Evolutionary conservation across 169 alveolate genomes (phyloP).

Genomic region (Babesia gibsoni): DNA sequence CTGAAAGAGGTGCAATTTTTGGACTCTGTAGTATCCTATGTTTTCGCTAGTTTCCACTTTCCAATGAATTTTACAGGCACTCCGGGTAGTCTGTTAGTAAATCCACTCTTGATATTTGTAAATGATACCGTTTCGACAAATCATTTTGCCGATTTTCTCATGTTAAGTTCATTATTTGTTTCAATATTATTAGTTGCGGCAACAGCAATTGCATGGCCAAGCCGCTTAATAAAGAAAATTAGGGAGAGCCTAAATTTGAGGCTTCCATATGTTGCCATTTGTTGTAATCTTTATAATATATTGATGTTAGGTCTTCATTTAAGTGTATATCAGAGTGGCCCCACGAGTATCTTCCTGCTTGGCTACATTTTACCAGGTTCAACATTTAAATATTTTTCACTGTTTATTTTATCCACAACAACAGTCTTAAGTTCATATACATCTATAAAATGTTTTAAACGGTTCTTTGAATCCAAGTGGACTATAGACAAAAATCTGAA

Average conservation of each 20-base stretch:
- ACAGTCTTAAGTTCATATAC: background rate
- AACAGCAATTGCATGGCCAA: background rate
- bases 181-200: background rate
- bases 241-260: background rate
- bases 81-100: background rate
- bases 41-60: background rate
- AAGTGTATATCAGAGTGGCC: background rate
- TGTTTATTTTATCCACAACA: background rate
- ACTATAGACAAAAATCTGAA: background rate
- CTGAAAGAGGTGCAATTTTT: background rate
- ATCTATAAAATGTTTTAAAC: background rate
- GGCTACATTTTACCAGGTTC: background rate
- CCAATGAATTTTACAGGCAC: background rate
- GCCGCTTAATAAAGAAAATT: background rate
- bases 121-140: background rate
- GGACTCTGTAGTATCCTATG: conserved; percentile 1
- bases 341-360: background rate
- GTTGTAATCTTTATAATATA: background rate
- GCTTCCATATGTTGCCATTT: background rate
- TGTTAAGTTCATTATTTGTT: background rate
- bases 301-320: background rate
- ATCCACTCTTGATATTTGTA: background rate
- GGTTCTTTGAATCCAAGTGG: background rate
- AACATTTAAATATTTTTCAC: background rate
- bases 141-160: background rate